Base-by-base conservation (phyloP, 2,329 filamentous ascomycete genomes). In the Gnomoniopsis smithogilvyi region DNA sequence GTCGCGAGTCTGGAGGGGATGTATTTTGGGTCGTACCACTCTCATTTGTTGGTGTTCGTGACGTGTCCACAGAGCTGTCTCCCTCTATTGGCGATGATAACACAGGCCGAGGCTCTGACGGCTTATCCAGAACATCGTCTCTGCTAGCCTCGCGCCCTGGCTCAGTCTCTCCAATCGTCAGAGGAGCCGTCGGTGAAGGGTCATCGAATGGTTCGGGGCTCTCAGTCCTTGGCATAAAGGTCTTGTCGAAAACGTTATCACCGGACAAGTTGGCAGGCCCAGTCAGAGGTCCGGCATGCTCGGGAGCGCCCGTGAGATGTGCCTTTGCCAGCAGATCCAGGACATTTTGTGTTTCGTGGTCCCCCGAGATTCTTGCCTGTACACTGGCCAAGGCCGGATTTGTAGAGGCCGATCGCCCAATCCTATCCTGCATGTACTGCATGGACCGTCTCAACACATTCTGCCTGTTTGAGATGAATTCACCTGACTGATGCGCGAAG, bases 381-480 rank as follows among this genome's bases (percentile, higher is more conserved):
- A 92, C 92, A 69, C 87, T 92, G 48, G 88, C 88, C 65, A 96
- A 86, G 12, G 86, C 91, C 15, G 90, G 85, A 69, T 89, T 90
- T 54, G 84, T 85, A 34, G 87, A 82, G 54, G 70, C 75, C 34
- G 89, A 85, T 88, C 92, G 94, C 64, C 90, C 90, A 74, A 96
- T 84, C 64, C 91, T 90, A 70, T 97, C 92, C 69, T 91, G 90
- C 90, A 99, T 96, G 70, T 98, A 97, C 73, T 98, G 95, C 69
- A 97, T 88, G 10, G 93, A 96, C 60, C 94, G 85, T 75, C 96
- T 96, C 68, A 99, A 73, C 36, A 96, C 89, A 78, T 92, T 96
- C 72, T 98, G 93, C 56, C 95, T 89, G 72, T 86, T 96, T 71
- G 96, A 91, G 58, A 98, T 81, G 63, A 92, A 87, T 63, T 98